Base-by-base conservation (phyloP, 1,284 basidiomycete genomes). In the Cutaneotrichosporon mucoides region DNA sequence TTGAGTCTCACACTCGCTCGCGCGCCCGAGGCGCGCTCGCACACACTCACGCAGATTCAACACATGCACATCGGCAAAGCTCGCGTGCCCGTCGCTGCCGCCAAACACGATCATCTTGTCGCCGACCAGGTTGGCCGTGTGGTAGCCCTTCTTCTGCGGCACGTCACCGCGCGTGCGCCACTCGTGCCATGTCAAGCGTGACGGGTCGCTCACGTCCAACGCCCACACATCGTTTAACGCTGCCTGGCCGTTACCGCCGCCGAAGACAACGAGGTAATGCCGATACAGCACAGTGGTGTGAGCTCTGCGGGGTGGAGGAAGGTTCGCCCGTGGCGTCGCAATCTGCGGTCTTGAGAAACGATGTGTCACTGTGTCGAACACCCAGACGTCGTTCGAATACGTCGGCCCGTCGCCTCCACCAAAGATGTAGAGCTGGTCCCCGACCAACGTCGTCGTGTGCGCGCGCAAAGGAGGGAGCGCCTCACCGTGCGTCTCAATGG, bases 201-300 rank as follows among this genome's bases (percentile, higher is more conserved):
- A 61, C 46, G 70, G 67, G 53, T 76, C 73, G 6, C 68, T 68
- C 8, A 76, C 83, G 63, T 94, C 91, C 12, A 95, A 81, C n/a
- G 87, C 85, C 90, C 92, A 94, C 7, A 95, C 81, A 72, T 96
- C 92, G 70, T 92, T 92, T 62, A 96, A 81, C 1, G 92, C 92
- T 15, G 85, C 86, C 76, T 88, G 82, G 0, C 92, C 92, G 63
- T 93, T 94, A 3, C 92, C 93, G 16, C 93, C 92, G 4, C 92
- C 92, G 71, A 96, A 96, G 3, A 96, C 80, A 80, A 89, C 90
- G 0, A 96, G 82, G 69, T 85, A 87, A 56, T 84, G 83, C 46
- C 82, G 81, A 71, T 90, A 87, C 38, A 86, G 80, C 33, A 92
- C 89, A 2, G 90, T 85, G 0, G 90, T 91, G 75, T 96, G 92